A percentile compares a stretch with the other conserved stretches of the same genome.
phyloP scores from a whole-genome alignment of 176 grass and related monocot species.

The Panicum miliaceum region DNA sequence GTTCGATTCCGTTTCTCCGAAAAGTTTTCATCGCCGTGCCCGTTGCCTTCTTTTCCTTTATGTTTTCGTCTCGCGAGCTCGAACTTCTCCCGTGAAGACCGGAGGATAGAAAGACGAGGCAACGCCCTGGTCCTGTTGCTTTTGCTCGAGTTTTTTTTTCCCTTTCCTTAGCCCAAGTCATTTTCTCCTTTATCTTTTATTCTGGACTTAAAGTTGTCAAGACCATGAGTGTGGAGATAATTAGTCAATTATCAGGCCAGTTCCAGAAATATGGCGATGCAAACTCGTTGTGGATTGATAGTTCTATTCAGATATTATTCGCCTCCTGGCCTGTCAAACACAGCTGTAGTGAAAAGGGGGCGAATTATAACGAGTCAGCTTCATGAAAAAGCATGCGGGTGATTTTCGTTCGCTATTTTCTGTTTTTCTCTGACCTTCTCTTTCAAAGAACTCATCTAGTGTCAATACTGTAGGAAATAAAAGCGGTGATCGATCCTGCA shows the following conservation, averaged over 20 bases:
- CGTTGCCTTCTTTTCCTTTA: slow-evolving; percentile 21
- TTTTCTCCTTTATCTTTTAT: slow-evolving; percentile 29
- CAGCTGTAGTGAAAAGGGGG: not conserved
- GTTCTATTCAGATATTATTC: not conserved
- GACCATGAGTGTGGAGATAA: not conserved
- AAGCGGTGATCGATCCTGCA: not conserved
- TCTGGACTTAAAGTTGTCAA: not conserved
- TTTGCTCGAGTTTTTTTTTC: slow-evolving; percentile 3
- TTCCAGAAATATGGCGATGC: not conserved
- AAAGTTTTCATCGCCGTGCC: slow-evolving; percentile 35
- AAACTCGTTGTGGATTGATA: not conserved
- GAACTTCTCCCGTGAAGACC: slow-evolving; percentile 22
- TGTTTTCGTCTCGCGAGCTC: not conserved
- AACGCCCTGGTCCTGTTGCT: slow-evolving; percentile 34
- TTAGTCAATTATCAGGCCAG: not conserved
- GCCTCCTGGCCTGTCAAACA: not conserved
- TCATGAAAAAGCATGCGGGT: not conserved
- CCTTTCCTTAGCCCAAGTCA: not conserved
- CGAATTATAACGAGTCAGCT: not conserved
- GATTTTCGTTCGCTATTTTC: not conserved
- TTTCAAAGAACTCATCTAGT: not conserved
- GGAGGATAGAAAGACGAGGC: slow-evolving; percentile 15
- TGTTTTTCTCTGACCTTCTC: not conserved
- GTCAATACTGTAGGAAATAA: not conserved
- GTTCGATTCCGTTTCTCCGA: slow-evolving; percentile 10